Base-by-base conservation (phyloP, 1,139 yeast species). In the Pichia inconspicua region DNA sequence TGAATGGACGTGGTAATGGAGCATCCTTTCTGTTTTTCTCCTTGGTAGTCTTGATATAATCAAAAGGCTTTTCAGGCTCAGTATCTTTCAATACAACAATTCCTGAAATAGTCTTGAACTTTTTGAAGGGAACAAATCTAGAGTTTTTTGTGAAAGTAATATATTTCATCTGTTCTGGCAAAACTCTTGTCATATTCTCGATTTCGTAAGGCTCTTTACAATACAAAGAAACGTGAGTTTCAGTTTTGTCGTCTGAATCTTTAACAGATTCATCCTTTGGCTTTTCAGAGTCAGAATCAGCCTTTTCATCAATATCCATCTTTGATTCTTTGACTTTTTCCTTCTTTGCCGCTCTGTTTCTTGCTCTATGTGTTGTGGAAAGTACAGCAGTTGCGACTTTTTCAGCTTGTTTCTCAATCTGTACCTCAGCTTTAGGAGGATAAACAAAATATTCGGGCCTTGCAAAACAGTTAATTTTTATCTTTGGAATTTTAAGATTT, bases 321-420 rank as follows among this genome's bases (percentile, higher is more conserved):
- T 67, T 66, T 47, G 69, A 69, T 27, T 57, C 62, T 50, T 70
- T 77, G 39, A 66, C 66, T 59, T 73, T 77, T 60, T 80, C 84
- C 35, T 78, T 74, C 71, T 83, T 84, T 67, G 84, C 85, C 25
- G 95, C 96, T 66, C 97, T 81, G 40, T 92, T 94, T 68, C 86
- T 86, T 22, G 97, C 97, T 64, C 83, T 83, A 34, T 82, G 89
- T 1, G 98, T 92, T 0, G 97, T 92, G 1, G 97, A 88, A 54
- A 92, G 74, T 25, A 92, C 95, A 3, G 97, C 98, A 38, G 96
- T 87, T 5, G 90, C 86, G 45, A 90, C 78, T 69, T 87, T 90
- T 63, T 87, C 97, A 5, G 94, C 88, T 51, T 84, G 89, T 63
- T 87, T 86, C 58, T 82, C 88, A 55, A 83, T 82, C 41, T 81